Evolutionary conservation across 2,329 filamentous ascomycete species (phyloP), one percentile per base, ranked within the genome.

Genomic region (Paracamarosporium sp.): DNA sequence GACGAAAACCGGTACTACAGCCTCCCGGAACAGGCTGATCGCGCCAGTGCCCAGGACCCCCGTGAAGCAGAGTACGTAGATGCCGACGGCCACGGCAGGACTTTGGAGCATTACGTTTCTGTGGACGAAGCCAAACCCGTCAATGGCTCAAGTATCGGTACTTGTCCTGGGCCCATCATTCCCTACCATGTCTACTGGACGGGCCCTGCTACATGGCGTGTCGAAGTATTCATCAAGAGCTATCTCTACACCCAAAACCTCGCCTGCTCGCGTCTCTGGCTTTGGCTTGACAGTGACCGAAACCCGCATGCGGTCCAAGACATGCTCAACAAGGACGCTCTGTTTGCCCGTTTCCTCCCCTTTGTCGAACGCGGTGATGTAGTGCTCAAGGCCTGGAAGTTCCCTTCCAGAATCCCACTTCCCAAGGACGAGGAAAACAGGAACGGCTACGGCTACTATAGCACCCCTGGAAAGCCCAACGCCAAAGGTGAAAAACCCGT

Each of bases 181-280:
- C 82, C 82, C 4, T 85, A 82, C 50, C 83, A 86, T 62, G 79
- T 81, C 27, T 85, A 85, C 77, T 85, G 83, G 83, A 83, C 82
- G 7, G 83, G 83, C 3, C 80, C 82, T 8, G 82, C 83, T 3
- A 85, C 82, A 3, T 86, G 83, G 83, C 76, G 83, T 41, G 81
- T 85, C 40, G 83, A 85, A 62, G 74, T 83, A 28, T 85, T 86
- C 62, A 74, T 85, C 74, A 86, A 86, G 73, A 81, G 80, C 53
- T 83, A 85, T 64, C 78, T 86, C 1, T 82, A 85, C 66, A 85
- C 83, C 1, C 83, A 86, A 59, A 85, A 85, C 57, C 70, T 85
- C 25, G 80, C 83, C 9, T 86, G 83, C 65, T 83, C 80, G 30
- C 77, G 82, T 30, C 73, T 86, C 6, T 83, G 78, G 72, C 66